phyloP scores from a whole-genome alignment of 768 basidiomycete genomes.

The Psilocybe tampanensis region DNA sequence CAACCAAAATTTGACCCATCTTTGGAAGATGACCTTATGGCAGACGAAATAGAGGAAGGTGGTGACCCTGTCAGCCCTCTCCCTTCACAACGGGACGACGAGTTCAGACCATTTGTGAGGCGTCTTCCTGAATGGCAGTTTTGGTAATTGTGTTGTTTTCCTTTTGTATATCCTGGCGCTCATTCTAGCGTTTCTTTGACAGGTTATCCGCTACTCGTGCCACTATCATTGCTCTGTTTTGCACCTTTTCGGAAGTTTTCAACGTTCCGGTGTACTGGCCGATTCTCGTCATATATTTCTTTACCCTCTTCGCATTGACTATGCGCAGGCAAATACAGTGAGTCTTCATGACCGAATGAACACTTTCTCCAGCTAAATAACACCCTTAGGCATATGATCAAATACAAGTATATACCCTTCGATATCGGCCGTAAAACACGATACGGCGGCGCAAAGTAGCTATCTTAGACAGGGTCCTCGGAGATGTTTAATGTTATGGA shows the following conservation, averaged over 20 bases:
- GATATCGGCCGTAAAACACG: conserved; percentile 93
- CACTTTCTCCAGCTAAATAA: conserved; percentile 8
- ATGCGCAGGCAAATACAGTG: conserved; percentile 97
- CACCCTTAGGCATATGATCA: conserved; percentile 88
- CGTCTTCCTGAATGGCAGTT: conserved; percentile 97
- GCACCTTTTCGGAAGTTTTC: conserved; percentile 82
- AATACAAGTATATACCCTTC: conserved; percentile 96
- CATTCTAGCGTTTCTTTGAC: not conserved
- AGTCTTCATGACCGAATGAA: conserved; percentile 31
- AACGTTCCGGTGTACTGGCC: conserved; percentile 99
- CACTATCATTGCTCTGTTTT: conserved; percentile 76
- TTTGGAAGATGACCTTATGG: conserved; percentile 88
- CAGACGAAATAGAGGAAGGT: conserved; percentile 95
- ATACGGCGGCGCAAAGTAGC: conserved; percentile 66
- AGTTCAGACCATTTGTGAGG: conserved; percentile 96
- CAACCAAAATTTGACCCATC: conserved; percentile 99
- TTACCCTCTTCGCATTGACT: conserved; percentile 90
- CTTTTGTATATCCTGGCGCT: not conserved
- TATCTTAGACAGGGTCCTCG: conserved; percentile 8
- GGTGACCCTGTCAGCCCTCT: conserved; percentile 59
- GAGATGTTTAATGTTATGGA: conserved; percentile 9
- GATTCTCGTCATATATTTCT: conserved; percentile 96
- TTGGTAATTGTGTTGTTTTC: conserved; percentile 53
- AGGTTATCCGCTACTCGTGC: conserved; percentile 94
- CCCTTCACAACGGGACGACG: conserved; percentile 81